Evolutionary conservation across 2,329 filamentous ascomycete species (phyloP).

Genomic region (Sporothrix variecibatus): DNA sequence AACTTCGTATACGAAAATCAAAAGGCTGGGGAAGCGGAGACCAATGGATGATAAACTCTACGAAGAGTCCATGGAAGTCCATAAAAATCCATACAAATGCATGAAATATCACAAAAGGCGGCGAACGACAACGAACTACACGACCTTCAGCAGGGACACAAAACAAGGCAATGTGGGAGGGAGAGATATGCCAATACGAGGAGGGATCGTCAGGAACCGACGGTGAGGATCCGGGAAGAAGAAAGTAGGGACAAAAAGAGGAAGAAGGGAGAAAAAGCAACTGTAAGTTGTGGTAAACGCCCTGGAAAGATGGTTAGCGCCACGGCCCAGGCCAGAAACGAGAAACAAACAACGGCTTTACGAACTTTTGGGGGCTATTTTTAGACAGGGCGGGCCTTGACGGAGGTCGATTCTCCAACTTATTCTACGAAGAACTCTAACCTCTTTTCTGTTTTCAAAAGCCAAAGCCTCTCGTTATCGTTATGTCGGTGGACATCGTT

Average conservation of each 20-base stretch:
- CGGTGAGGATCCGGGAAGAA: background rate
- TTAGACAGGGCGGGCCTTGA: conserved; percentile 1
- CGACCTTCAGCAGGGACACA: background rate
- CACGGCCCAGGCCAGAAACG: background rate
- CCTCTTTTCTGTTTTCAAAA: background rate
- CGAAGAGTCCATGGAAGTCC: background rate
- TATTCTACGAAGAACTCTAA: background rate
- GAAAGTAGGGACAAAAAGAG: background rate
- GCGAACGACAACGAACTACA: background rate
- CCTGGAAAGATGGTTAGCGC: background rate
- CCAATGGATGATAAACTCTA: background rate
- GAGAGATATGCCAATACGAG: background rate
- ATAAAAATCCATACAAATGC: background rate
- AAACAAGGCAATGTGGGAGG: background rate
- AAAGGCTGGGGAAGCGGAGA: conserved; percentile 20
- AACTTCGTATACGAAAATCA: conserved; percentile 19
- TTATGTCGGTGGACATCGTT: background rate
- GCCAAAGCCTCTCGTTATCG: background rate
- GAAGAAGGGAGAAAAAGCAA: background rate
- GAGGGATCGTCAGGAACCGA: conserved; percentile 11
- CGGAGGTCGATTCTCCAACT: background rate
- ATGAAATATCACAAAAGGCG: background rate
- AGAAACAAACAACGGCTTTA: conserved; percentile 6
- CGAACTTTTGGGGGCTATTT: conserved; percentile 20
- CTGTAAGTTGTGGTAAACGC: background rate